These are phyloP conservation scores for Cutaneotrichosporon sp. DNA, from an alignment of 1,284 basidiomycete species.

Conservation along the genomic window DNA sequence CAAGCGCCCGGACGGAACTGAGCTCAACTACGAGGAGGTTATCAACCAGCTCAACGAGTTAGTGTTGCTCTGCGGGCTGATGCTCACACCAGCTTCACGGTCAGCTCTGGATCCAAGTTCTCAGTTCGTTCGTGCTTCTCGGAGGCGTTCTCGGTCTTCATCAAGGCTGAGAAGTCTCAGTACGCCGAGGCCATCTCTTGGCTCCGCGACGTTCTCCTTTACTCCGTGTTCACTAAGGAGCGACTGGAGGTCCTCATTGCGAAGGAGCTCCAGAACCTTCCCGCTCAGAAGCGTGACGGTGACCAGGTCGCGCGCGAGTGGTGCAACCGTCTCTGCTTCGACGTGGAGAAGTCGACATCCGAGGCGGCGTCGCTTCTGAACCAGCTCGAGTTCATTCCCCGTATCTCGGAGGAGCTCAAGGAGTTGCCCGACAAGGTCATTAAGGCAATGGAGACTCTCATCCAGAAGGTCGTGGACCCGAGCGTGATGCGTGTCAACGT, in stretches of 20 bases:
- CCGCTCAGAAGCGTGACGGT: slow-evolving; percentile 89
- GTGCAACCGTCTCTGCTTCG: slow-evolving; percentile 67
- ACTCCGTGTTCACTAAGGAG: slow-evolving; percentile 77
- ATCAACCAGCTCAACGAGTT: slow-evolving; percentile 76
- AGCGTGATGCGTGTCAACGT: slow-evolving; percentile 82
- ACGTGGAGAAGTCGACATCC: slow-evolving; percentile 68
- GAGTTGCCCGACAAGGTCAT: slow-evolving; percentile 71
- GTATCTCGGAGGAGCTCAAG: slow-evolving; percentile 69
- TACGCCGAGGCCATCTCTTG: slow-evolving; percentile 83
- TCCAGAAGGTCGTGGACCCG: slow-evolving; percentile 67
- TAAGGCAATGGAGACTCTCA: slow-evolving; percentile 69
- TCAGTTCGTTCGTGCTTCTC: slow-evolving; percentile 71
- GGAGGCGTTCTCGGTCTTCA: slow-evolving; percentile 71
- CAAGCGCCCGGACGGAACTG: slow-evolving; percentile 66
- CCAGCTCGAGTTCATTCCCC: slow-evolving; percentile 77
- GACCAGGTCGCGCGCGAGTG: slow-evolving; percentile 74
- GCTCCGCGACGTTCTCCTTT: slow-evolving; percentile 85
- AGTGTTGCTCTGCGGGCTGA: not conserved
- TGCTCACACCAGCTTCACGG: slow-evolving; percentile 60
- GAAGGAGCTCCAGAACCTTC: slow-evolving; percentile 88
- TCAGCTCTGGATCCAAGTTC: slow-evolving; percentile 75
- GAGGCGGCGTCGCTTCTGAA: slow-evolving; percentile 69
- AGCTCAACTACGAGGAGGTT: slow-evolving; percentile 82
- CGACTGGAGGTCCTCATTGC: slow-evolving; percentile 80
- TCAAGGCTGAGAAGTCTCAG: slow-evolving; percentile 77